A percentile compares a stretch with the other conserved stretches of the same genome.
Conservation (phyloP, 176 grass and related monocot species). For the Carex scoparia region DNA sequence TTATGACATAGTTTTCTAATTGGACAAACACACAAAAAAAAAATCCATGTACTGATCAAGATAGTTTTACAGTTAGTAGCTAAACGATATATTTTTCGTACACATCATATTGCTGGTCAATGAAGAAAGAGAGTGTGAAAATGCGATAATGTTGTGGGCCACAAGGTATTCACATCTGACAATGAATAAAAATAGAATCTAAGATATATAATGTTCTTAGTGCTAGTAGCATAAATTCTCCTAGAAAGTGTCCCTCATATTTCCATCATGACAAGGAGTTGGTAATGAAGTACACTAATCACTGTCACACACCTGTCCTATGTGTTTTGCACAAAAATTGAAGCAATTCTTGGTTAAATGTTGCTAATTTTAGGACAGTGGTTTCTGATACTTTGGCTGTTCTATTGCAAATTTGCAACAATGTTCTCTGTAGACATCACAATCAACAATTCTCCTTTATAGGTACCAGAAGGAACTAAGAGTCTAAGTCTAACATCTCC, state of each 20-base stretch:
- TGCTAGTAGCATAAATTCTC: slow-evolving; percentile 13
- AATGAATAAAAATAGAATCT: background rate
- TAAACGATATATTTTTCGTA: background rate
- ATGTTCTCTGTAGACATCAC: background rate
- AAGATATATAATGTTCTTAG: background rate
- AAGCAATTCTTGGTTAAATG: background rate
- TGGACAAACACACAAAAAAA: background rate
- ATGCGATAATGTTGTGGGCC: background rate
- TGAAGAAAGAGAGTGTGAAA: background rate
- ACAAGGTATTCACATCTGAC: background rate
- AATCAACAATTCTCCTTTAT: background rate
- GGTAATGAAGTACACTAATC: background rate
- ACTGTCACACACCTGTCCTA: background rate
- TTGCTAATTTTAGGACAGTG: background rate
- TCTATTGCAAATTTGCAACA: background rate
- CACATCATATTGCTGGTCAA: background rate
- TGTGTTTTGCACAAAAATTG: background rate
- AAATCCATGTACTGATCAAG: background rate
- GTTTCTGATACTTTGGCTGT: background rate
- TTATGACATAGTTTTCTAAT: background rate
- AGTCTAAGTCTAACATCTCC: background rate
- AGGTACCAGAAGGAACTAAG: background rate
- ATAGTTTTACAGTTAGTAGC: background rate
- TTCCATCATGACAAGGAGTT: background rate
- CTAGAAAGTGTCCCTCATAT: background rate